Evolutionary conservation across 768 basidiomycete species (phyloP).

Genomic region (Clitopilus hobsonii): DNA sequence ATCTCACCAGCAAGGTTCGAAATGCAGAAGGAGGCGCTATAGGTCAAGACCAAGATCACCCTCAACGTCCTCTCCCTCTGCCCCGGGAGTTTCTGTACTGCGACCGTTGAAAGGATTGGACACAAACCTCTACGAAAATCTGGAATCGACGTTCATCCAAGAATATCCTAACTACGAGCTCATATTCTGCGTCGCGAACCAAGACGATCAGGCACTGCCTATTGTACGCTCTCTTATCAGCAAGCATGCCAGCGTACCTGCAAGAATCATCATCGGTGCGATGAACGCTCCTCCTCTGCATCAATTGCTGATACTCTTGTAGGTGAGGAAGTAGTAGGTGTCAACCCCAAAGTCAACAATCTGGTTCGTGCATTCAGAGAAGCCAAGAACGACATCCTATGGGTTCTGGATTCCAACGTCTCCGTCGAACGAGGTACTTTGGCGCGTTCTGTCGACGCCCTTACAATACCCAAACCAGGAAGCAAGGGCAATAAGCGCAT

Average conservation of each 20-base stretch:
- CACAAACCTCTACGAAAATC: slow-evolving; percentile 91
- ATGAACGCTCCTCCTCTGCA: background rate
- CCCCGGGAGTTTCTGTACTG: slow-evolving; percentile 90
- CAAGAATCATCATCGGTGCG: slow-evolving; percentile 74
- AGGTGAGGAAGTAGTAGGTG: slow-evolving; percentile 84
- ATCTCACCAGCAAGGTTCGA: no score
- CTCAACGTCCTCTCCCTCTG: slow-evolving; percentile 41
- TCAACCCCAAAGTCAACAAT: slow-evolving; percentile 98
- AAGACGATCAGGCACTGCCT: slow-evolving; percentile 81
- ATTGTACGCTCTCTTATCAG: slow-evolving; percentile 74
- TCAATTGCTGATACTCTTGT: slow-evolving; percentile 3
- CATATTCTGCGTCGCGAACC: slow-evolving; percentile 86
- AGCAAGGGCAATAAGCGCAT: slow-evolving; percentile 41
- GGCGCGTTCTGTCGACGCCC: slow-evolving; percentile 77
- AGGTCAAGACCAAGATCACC: slow-evolving; percentile 61
- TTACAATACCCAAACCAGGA: slow-evolving; percentile 35
- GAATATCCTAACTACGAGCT: slow-evolving; percentile 93
- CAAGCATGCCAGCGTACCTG: slow-evolving; percentile 74
- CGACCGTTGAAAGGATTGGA: slow-evolving; percentile 95
- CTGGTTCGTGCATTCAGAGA: slow-evolving; percentile 78
- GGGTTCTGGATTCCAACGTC: slow-evolving; percentile 97
- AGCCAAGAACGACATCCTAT: slow-evolving; percentile 86
- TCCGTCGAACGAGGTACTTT: slow-evolving; percentile 74
- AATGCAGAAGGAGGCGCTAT: slow-evolving; percentile 69
- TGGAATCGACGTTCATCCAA: slow-evolving; percentile 89